Evolutionary conservation across 495 filamentous ascomycete species (phyloP), one percentile per base, ranked within the genome.

Genomic region (Podospora bellae-mahoneyi): DNA sequence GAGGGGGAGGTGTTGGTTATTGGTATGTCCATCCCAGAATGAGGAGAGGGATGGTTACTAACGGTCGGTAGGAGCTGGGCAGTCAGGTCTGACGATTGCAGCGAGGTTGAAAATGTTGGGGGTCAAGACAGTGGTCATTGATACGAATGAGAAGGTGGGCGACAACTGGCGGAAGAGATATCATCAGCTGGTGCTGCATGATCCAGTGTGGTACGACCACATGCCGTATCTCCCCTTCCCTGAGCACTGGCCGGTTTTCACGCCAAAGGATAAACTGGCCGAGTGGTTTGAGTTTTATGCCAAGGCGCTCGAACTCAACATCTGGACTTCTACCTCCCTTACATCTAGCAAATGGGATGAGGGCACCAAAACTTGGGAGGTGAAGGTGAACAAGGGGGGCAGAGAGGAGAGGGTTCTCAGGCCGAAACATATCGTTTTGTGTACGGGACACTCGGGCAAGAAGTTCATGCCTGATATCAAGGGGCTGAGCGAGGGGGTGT

Each of bases 161-260:
- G 91, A 93, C 73, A 92, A 87, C 76, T 95, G 92, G 92, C 83
- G 91, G 23, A 85, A 84, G n/a, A 80, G 92, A 28, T 89, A 89
- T 70, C 77, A 82, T 64, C 78, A 83, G 39, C 80, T 86, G 3
- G 90, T 93, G 0, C 83, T 92, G 4, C 92, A 94, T 71, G 91
- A 93, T 68, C 88, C 90, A 0, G 87, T 93, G 4, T 90, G 88
- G 86, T 92, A 86, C 70, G 89, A 92, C 72, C 90, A 93, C 72
- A 74, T 93, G 75, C 89, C 91, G 1, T 93, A 92, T 76, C 59
- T 93, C 1, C 78, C 81, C 0, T 94, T 93, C 70, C 91, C 91
- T 13, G 67, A 82, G 0, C 79, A 78, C 66, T 94, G 91, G 90
- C 87, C 87, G 0, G 60, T 89, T 28, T 92, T 90, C 73, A 91